Base-by-base conservation (phyloP, 2,329 filamentous ascomycete genomes). In the Cladosporium sp. region DNA sequence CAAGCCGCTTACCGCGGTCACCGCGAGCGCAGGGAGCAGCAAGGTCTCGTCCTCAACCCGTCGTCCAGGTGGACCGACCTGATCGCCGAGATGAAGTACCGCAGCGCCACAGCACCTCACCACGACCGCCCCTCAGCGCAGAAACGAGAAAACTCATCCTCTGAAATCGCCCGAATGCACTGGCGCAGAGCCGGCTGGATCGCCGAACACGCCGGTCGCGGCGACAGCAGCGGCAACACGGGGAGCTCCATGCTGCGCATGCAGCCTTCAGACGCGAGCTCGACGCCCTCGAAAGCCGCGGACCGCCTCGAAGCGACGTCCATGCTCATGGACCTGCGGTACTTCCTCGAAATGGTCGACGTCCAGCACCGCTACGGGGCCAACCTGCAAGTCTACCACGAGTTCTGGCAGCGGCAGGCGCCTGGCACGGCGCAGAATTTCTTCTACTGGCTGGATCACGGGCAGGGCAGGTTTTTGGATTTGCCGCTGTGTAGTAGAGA, bases 361-460 rank as follows among this genome's bases (percentile, higher is more conserved):
- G 71, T 82, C 27, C 91, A 93, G 67, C 91, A 96, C 64, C 82
- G 90, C 1, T 93, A 95, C 61, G 90, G 90, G 3, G 84, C 83
- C 39, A 95, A 93, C 58, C 69, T 96, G 42, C 79, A 86, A 24
- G 80, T 80, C 24, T 96, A 95, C 60, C 91, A 96, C 62, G 81
- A 83, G 53, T 81, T 86, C 56, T 96, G 90, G 91, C 89, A 89
- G 66, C 80, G 79, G 52, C 74, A 81, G 1, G 74, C 86, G n/a
- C n/a, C n/a, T n/a, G 18, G 32, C 8, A 91, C 88, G 0, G 80
- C 82, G 3, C 84, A 95, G 64, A 95, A 91, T 63, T 96, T 91
- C 75, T 95, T 95, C 66, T 89, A 89, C 69, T 96, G 90, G 90
- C 76, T 96, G 1, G 90, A 96, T 64, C 76, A 87, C 45, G 91